Evolutionary conservation across 352 stramenopile genomes (phyloP).

Genomic region (Phytophthora idaei): DNA sequence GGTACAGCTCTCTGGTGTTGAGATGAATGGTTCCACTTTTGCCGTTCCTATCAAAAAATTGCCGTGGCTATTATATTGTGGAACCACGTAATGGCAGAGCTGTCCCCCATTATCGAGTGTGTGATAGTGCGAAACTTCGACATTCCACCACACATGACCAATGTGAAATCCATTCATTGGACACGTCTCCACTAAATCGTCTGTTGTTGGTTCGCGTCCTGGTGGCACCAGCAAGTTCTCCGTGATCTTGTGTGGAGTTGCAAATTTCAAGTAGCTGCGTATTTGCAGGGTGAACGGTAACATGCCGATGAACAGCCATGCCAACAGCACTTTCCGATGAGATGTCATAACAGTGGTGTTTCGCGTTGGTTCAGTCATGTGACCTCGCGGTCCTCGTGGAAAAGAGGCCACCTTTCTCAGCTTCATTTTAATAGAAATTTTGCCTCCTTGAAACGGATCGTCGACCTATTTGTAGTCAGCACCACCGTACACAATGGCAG

Average conservation of each 20-base stretch:
- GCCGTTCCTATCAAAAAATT: background rate
- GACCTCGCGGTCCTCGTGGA: background rate
- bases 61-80: constrained; percentile 14
- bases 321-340: constrained; percentile 5
- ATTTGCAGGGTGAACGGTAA: constrained; percentile 9
- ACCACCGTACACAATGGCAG: too few relatives aligned
- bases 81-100: constrained; percentile 10
- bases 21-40: background rate
- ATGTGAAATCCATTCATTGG: constrained; percentile 12
- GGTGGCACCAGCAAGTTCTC: background rate
- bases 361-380: background rate
- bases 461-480: background rate
- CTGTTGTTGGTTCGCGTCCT: background rate
- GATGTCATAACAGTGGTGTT: constrained; percentile 1
- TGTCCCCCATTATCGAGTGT: background rate
- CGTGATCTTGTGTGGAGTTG: constrained; percentile 13
- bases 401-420: background rate
- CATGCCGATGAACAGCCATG: constrained; percentile 9
- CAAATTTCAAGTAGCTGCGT: constrained; percentile 13
- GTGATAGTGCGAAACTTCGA: constrained; percentile 11
- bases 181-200: constrained; percentile 1
- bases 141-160: constrained; percentile 17
- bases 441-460: background rate
- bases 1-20: background rate
- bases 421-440: background rate